Evolutionary conservation across 306 rosid species (phyloP).

Genomic region (Cajanus cajan): DNA sequence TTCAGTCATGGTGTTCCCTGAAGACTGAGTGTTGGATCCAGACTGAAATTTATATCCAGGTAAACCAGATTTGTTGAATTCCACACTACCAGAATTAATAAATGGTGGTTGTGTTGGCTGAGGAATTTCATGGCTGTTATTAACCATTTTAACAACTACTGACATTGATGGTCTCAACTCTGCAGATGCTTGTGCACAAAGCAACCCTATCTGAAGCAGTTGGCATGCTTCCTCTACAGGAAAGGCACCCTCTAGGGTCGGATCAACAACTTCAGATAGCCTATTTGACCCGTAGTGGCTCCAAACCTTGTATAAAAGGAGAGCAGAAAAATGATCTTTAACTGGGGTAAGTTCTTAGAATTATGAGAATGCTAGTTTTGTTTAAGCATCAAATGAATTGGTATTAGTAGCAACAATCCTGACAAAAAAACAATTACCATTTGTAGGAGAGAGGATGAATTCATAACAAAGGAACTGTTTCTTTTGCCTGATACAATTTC

Average conservation of each 20-base stretch:
- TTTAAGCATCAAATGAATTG: not conserved
- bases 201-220: slow-evolving; percentile 38
- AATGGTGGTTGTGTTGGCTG: slow-evolving; percentile 40
- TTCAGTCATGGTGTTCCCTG: slow-evolving; percentile 33
- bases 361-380: not conserved
- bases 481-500: slow-evolving; percentile 65
- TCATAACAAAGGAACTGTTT: slow-evolving; percentile 33
- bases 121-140: slow-evolving; percentile 17
- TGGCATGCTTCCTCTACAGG: slow-evolving; percentile 21
- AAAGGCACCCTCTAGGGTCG: slow-evolving; percentile 7
- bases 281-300: slow-evolving; percentile 29
- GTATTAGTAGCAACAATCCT: not conserved
- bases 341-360: not conserved
- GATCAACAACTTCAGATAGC: slow-evolving; percentile 26
- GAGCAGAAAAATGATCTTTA: not conserved
- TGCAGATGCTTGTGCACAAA: slow-evolving; percentile 40
- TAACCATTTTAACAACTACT: slow-evolving; percentile 35
- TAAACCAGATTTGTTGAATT: slow-evolving; percentile 10
- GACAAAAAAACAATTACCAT: slow-evolving; percentile 30
- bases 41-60: slow-evolving; percentile 14
- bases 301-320: slow-evolving; percentile 31
- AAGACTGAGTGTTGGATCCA: slow-evolving; percentile 28
- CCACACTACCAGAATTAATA: slow-evolving; percentile 22
- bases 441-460: slow-evolving; percentile 40
- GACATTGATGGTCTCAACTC: slow-evolving; percentile 41